These are phyloP conservation scores for Eleusine coracana DNA, from an alignment of 176 grass and related monocot species.

Conservation along the genomic window DNA sequence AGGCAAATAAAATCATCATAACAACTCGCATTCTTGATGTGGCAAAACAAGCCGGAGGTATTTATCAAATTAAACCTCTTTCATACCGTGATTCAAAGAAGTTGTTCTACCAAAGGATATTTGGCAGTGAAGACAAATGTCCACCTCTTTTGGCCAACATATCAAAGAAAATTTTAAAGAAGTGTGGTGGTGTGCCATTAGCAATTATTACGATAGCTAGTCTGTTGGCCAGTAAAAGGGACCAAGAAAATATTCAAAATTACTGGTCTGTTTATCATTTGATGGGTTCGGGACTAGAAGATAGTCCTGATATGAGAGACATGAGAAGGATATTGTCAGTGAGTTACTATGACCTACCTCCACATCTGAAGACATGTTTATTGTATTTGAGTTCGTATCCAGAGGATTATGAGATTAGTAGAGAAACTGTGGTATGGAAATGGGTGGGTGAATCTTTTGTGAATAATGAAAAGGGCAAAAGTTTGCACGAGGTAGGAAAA, in stretches of 20 bases:
- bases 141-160: not conserved
- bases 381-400: constrained; percentile 7
- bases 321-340: constrained; percentile 25
- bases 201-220: constrained; percentile 23
- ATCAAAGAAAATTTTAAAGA: not conserved
- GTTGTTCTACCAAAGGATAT: not conserved
- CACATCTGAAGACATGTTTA: not conserved
- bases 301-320: not conserved
- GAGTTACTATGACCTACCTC: constrained; percentile 11
- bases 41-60: not conserved
- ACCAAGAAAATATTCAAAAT: not conserved
- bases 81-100: not conserved
- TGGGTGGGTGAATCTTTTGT: constrained; percentile 19
- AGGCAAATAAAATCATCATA: not conserved
- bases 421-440: not conserved
- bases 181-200: constrained; percentile 22
- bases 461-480: not conserved
- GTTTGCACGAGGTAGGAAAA: not conserved
- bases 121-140: not conserved
- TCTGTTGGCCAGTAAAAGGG: not conserved
- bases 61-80: not conserved
- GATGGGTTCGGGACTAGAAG: constrained; percentile 2
- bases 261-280: constrained; percentile 1
- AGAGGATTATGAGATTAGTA: not conserved
- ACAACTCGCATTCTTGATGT: not conserved